Percentiles rank a stretch among this genome's conserved stretches.
These are phyloP conservation scores for Clavulina sp. DNA, from an alignment of 768 basidiomycete species.

Conservation along the genomic window DNA sequence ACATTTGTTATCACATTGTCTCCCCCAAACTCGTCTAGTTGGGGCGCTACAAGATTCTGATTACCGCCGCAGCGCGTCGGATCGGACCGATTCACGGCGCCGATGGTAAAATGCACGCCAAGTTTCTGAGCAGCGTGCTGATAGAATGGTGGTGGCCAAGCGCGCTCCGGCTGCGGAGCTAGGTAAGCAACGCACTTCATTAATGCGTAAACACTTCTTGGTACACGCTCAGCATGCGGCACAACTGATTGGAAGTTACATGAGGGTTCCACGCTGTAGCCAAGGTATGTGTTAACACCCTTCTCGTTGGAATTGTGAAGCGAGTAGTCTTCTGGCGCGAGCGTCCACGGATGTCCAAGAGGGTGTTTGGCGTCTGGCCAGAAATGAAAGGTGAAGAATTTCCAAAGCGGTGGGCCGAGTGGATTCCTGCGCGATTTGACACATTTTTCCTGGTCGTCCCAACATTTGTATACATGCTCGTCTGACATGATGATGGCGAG, in stretches of 20 bases:
- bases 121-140: background rate
- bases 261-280: constrained; percentile 3
- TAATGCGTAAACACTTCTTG: constrained; percentile 4
- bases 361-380: background rate
- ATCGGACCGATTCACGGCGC: background rate
- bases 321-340: background rate
- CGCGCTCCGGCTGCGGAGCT: background rate
- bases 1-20: background rate
- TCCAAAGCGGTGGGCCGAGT: background rate
- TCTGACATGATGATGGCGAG: background rate
- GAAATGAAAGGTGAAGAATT: constrained; percentile 1
- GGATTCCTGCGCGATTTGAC: background rate
- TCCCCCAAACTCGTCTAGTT: background rate
- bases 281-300: constrained; percentile 2
- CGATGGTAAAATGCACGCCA: background rate
- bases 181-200: constrained; percentile 3
- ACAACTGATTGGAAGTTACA: background rate
- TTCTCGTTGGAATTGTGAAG: background rate
- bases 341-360: constrained; percentile 4
- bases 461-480: background rate
- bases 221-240: background rate
- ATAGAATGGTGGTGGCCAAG: background rate
- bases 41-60: background rate
- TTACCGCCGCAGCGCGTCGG: background rate
- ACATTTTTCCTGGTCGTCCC: background rate